phyloP scores from a whole-genome alignment of 2,329 filamentous ascomycete species.

The Phialophora chinensis region DNA sequence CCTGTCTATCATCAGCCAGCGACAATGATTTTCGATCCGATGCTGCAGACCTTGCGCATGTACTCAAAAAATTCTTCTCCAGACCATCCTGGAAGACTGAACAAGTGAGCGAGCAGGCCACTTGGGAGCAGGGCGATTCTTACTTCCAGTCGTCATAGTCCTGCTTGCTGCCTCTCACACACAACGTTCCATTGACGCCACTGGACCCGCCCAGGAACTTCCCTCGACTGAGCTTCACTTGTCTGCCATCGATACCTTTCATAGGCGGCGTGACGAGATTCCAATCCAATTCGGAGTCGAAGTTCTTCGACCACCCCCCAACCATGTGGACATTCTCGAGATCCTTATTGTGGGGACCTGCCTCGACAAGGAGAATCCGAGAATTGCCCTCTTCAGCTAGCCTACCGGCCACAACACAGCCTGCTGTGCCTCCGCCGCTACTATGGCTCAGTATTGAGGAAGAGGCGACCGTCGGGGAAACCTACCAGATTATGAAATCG shows the following conservation, averaged over 20 bases:
- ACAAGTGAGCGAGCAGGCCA: conserved; percentile 40
- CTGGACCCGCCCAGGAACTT: conserved; percentile 53
- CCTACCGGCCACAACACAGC: conserved; percentile 57
- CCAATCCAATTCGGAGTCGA: conserved; percentile 53
- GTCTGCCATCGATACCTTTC: conserved; percentile 48
- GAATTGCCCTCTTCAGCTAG: conserved; percentile 53
- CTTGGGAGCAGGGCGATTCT: conserved; percentile 48
- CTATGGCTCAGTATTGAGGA: neutral
- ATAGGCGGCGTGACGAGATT: conserved; percentile 52
- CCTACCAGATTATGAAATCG: conserved; percentile 43
- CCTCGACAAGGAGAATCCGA: conserved; percentile 55
- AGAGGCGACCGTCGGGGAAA: neutral
- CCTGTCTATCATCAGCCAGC: conserved; percentile 47
- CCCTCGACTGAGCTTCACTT: conserved; percentile 52
- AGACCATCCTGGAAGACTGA: conserved; percentile 57
- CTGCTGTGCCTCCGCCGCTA: conserved; percentile 55
- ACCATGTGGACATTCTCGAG: conserved; percentile 56
- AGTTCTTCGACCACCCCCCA: conserved; percentile 52
- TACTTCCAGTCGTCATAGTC: conserved; percentile 62
- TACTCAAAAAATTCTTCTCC: conserved; percentile 64
- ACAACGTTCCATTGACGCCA: conserved; percentile 54
- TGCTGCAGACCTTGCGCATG: conserved; percentile 60
- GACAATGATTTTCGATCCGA: conserved; percentile 25
- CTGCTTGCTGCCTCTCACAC: conserved; percentile 51
- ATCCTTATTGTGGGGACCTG: conserved; percentile 53